Percentiles rank a stretch among this genome's conserved stretches.
Conservation (phyloP, 2,329 filamentous ascomycete species). For the Coccinonectria pachysandricola region DNA sequence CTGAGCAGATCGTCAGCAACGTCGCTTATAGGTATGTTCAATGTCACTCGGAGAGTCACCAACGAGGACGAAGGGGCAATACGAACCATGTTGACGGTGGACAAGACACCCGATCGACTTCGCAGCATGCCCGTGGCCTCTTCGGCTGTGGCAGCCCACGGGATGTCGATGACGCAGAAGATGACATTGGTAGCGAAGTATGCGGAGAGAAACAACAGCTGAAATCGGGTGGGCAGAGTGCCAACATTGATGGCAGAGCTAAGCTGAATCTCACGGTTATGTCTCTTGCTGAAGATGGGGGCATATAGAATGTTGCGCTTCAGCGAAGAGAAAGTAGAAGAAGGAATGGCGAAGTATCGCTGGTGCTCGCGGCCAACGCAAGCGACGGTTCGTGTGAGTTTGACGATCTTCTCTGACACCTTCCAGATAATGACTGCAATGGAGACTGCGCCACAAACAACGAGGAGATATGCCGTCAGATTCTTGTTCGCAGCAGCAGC, state of each 20-base stretch:
- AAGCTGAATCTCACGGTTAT: conserved; percentile 53
- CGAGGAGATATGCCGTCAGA: conserved; percentile 50
- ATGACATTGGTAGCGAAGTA: conserved; percentile 49
- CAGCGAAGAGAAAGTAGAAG: conserved; percentile 43
- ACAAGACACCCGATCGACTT: conserved; percentile 59
- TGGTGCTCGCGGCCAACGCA: conserved; percentile 73
- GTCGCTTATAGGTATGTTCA: too few species aligned
- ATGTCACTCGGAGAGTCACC: neutral
- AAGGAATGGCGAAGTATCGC: conserved; percentile 61
- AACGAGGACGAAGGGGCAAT: conserved; percentile 3
- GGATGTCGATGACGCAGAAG: conserved; percentile 60
- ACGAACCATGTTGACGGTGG: conserved; percentile 69
- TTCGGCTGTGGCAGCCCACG: conserved; percentile 39
- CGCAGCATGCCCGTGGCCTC: conserved; percentile 42
- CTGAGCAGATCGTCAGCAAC: conserved; percentile 16
- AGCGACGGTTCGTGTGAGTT: conserved; percentile 62
- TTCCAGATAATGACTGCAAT: conserved; percentile 58
- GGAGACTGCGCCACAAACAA: conserved; percentile 55
- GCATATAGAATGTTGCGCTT: conserved; percentile 68
- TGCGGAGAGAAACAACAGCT: conserved; percentile 41
- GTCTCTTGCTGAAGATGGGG: conserved; percentile 49
- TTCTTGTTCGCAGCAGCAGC: conserved; percentile 29
- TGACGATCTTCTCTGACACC: conserved; percentile 46
- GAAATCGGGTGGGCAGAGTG: conserved; percentile 52
- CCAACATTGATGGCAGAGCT: conserved; percentile 47